These are phyloP conservation scores for Schizosaccharomyces lindneri DNA, from an alignment of 805 yeast genomes.

Conservation along the genomic window DNA sequence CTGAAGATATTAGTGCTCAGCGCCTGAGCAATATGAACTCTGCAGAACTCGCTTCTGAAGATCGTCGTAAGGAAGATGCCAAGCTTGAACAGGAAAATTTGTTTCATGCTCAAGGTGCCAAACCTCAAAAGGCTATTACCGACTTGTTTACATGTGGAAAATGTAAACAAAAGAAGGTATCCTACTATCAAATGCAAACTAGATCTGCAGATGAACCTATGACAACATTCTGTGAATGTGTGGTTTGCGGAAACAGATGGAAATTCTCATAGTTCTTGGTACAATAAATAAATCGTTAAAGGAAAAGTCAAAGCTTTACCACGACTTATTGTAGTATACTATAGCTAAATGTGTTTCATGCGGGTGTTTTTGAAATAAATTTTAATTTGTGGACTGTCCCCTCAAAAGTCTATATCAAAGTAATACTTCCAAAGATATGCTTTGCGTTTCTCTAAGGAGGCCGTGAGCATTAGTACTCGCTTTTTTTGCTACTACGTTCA, in stretches of 20 bases:
- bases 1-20: slow-evolving; percentile 40
- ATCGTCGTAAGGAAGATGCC: slow-evolving; percentile 62
- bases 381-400: too few species aligned
- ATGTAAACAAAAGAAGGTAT: slow-evolving; percentile 89
- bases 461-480: too few species aligned
- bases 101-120: slow-evolving; percentile 94
- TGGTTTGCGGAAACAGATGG: slow-evolving; percentile 94
- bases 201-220: slow-evolving; percentile 97
- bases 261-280: slow-evolving; percentile 40
- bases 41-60: slow-evolving; percentile 89
- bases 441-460: too few species aligned
- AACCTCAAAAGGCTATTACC: slow-evolving; percentile 82
- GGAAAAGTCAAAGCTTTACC: too few species aligned
- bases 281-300: too few species aligned
- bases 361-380: too few species aligned
- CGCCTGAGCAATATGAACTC: slow-evolving; percentile 60
- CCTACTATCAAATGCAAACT: slow-evolving; percentile 93
- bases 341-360: too few species aligned
- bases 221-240: slow-evolving; percentile 95
- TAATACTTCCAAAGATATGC: too few species aligned
- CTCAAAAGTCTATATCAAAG: too few species aligned
- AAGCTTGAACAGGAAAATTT: slow-evolving; percentile 67
- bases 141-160: slow-evolving; percentile 94
- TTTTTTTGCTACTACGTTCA: too few species aligned
- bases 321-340: too few species aligned